Base-by-base conservation (phyloP, 2,329 filamentous ascomycete species). In the Trichocomaceae sp. region DNA sequence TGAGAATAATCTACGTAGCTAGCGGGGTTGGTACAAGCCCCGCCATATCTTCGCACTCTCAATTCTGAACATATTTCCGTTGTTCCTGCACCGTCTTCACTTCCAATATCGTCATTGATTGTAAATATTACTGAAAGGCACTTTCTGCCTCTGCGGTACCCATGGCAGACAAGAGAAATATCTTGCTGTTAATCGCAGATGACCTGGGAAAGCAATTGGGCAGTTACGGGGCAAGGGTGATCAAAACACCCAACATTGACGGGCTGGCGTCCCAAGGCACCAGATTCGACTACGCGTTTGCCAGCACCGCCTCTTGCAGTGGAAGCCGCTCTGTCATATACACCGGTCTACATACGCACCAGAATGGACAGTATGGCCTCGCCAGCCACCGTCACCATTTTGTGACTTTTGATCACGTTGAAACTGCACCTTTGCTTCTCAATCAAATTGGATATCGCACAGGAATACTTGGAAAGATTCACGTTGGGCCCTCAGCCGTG, bases 361-460 rank as follows among this genome's bases (percentile, higher is more conserved):
- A 79, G 52, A 79, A 75, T 50, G 76, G 76, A 1, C 71, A 76
- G 56, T 78, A 79, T 48, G 77, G 76, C 1, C 68, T 78, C 4
- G 63, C 66, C 5, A 63, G 64, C 22, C 64, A 66, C 9, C 58
- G 61, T 44, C 67, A 72, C 56, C 73, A 76, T 55, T 79, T 80
- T 49, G 62, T 68, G 57, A 79, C 74, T 0, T 74, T 72, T 55
- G 69, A 75, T 44, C 64, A 75, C 56, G 63, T 79, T 26, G 68
- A 78, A 46, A 75, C 73, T 0, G 63, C 65, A 0, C 76, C 77
- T 1, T 39, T 56, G 0, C 54, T 77, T 0, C 70, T 79, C 57
- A 68, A 68, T 17, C 51, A 61, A 2, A 58, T 63, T 0, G 76
- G 74, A 1, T 77, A 78, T 57, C 68, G 64, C 44, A 79, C 76